These are phyloP conservation scores for Neopestalotiopsis sp. DNA, from an alignment of 2,329 filamentous ascomycete species.

Conservation along the genomic window DNA sequence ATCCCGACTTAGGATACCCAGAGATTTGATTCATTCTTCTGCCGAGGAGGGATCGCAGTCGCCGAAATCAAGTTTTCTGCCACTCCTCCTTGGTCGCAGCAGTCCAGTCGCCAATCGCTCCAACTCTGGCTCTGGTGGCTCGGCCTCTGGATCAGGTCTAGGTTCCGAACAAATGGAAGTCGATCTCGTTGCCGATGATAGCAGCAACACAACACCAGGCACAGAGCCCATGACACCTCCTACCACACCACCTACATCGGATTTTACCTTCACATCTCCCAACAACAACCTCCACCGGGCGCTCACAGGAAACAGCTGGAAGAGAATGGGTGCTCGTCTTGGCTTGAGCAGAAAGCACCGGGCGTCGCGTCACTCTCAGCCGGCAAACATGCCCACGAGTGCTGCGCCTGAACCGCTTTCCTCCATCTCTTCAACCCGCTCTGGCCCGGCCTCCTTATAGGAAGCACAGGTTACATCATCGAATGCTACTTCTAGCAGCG, in stretches of 20 bases:
- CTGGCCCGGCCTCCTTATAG: constrained; percentile 54
- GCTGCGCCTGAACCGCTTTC: constrained; percentile 42
- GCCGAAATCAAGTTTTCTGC: constrained; percentile 48
- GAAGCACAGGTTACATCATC: constrained; percentile 61
- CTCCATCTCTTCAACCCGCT: constrained; percentile 46
- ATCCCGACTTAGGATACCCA: constrained; percentile 43
- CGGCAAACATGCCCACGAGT: constrained; percentile 48
- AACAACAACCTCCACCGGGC: constrained; percentile 60
- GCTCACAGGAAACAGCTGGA: constrained; percentile 64
- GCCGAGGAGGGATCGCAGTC: constrained; percentile 47
- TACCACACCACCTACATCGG: constrained; percentile 70
- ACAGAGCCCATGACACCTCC: constrained; percentile 76
- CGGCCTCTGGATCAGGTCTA: constrained; percentile 35
- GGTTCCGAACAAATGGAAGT: constrained; percentile 50
- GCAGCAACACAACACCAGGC: constrained; percentile 59
- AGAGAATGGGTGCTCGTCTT: constrained; percentile 66
- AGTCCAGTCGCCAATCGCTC: constrained; percentile 44
- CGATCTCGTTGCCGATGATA: constrained; percentile 68
- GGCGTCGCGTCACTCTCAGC: constrained; percentile 47
- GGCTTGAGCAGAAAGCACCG: constrained; percentile 61
- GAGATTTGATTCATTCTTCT: constrained; percentile 36
- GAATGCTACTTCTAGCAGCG: constrained; percentile 43
- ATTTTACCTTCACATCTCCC: constrained; percentile 57
- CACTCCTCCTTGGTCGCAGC: constrained; percentile 45
- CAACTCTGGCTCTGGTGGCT: constrained; percentile 32